Conservation (phyloP, 805 yeast genomes). For the Metschnikowia dekortorum region DNA sequence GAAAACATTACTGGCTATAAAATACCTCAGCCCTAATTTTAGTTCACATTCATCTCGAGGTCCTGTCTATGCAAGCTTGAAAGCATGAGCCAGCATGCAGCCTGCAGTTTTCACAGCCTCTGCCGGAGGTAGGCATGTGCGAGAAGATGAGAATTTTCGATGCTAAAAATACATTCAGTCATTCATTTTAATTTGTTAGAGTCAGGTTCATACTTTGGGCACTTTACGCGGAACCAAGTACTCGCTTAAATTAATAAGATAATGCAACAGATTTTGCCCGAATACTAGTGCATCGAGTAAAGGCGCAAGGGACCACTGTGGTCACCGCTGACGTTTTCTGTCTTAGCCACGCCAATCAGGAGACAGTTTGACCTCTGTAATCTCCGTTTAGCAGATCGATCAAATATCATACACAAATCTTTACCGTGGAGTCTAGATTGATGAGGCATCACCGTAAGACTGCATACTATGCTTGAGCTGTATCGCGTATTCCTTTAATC, state of each 20-base stretch:
- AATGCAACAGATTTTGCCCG: no score
- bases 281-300: neutral
- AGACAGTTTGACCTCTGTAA: neutral
- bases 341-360: neutral
- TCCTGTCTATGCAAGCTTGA: neutral
- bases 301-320: neutral
- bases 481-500: neutral
- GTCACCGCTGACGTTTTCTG: neutral
- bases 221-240: neutral
- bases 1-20: neutral
- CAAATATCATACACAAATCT: no score
- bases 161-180: neutral
- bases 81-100: neutral
- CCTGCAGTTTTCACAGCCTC: neutral
- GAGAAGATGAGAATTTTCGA: neutral
- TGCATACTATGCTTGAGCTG: neutral
- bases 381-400: neutral
- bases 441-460: neutral
- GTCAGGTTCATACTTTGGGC: neutral
- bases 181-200: neutral
- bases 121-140: neutral
- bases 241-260: neutral
- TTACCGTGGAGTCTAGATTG: neutral
- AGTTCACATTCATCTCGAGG: neutral
- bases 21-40: neutral